phyloP scores from a whole-genome alignment of 2,329 filamentous ascomycete species.

The Tricladium varicosporioides region DNA sequence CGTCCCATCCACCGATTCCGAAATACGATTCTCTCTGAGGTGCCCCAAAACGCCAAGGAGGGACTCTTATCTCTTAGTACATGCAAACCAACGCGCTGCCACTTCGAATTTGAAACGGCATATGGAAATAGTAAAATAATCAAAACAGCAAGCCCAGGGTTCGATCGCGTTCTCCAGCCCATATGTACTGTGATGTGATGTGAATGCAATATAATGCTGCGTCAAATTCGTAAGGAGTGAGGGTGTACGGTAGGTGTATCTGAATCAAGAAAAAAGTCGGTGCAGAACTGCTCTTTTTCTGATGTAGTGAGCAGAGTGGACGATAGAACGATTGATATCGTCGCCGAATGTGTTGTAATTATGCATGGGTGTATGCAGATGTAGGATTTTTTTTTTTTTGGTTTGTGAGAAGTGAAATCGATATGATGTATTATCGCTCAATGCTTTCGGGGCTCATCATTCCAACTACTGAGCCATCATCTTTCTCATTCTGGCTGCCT shows the following conservation, averaged over 20 bases:
- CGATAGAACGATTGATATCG: background rate
- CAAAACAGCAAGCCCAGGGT: background rate
- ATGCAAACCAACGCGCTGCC: background rate
- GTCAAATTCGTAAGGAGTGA: too few species aligned
- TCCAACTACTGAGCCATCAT: slow-evolving; percentile 65
- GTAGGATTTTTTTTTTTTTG: too few species aligned
- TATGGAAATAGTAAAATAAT: background rate
- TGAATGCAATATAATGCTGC: background rate
- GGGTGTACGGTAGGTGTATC: background rate
- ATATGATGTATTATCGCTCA: slow-evolving; percentile 23
- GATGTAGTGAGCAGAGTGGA: background rate
- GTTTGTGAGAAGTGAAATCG: too few species aligned
- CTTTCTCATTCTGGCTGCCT: slow-evolving; percentile 60
- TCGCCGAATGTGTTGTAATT: background rate
- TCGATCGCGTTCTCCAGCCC: background rate
- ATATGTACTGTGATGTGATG: background rate
- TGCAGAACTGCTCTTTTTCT: background rate
- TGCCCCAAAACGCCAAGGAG: background rate
- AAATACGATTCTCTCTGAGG: too few species aligned
- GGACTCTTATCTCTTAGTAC: background rate
- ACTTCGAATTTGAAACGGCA: too few species aligned
- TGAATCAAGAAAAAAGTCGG: background rate
- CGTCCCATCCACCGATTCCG: background rate
- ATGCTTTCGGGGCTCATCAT: slow-evolving; percentile 83
- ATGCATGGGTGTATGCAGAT: background rate